Evolutionary conservation across 345 rosid species (phyloP).

Genomic region (Toxicodendron radicans): DNA sequence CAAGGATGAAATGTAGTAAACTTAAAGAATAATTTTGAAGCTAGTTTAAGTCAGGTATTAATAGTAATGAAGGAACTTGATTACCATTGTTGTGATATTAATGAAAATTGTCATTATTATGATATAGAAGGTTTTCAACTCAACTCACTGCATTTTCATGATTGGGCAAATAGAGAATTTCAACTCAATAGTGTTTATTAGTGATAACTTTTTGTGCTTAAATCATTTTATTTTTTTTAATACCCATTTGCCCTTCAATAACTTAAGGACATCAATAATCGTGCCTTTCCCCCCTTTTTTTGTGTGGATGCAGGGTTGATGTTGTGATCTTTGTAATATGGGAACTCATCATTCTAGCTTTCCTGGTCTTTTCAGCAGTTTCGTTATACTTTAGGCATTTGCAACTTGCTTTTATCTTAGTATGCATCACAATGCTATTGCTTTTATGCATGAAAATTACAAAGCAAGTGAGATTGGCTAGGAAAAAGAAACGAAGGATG

Average conservation of each 20-base stretch:
- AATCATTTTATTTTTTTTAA: not conserved
- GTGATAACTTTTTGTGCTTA: not conserved
- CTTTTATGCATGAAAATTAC: conserved; percentile 82
- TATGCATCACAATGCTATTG: conserved; percentile 65
- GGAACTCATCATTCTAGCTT: conserved; percentile 87
- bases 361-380: conserved; percentile 91
- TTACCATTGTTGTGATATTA: no score
- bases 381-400: conserved; percentile 78
- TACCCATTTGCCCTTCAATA: not conserved
- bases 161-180: not conserved
- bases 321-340: conserved; percentile 84
- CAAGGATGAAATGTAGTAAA: not conserved
- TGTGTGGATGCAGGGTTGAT: conserved; percentile 75
- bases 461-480: conserved; percentile 76
- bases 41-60: not conserved
- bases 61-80: no score
- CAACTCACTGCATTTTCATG: not conserved
- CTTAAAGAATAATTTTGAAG: not conserved
- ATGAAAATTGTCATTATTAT: no score
- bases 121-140: no score
- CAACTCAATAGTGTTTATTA: not conserved
- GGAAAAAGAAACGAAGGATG: conserved; percentile 96
- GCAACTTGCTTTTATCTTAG: conserved; percentile 68
- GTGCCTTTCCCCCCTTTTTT: not conserved
- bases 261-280: not conserved